Base-by-base conservation (phyloP, 257 asterid genomes). In the Nicotiana tabacum region DNA sequence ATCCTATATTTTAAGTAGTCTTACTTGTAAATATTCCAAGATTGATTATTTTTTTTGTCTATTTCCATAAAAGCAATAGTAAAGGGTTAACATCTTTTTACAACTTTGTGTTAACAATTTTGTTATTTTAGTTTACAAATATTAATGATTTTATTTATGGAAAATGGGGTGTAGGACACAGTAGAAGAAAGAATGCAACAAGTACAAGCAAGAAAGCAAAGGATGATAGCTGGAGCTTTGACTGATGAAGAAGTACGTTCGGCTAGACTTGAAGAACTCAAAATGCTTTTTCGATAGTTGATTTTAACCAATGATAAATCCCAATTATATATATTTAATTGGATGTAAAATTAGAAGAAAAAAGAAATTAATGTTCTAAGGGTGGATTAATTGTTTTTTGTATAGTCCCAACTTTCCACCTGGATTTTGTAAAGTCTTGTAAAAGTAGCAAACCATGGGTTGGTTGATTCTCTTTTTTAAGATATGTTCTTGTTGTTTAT, bases 211-310 rank as follows among this genome's bases (percentile, higher is more conserved):
- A 85, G 91, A 82, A 93, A 94, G 87, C 96, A 92, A 74, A 86
- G 92, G 56, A 88, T 92, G 97, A 92, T 93, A 11, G 92, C 95
- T 8, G 97, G 98, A 67, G 98, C 97, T 1, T 77, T 94, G 4
- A 93, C 97, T 33, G 97, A 92, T 18, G 97, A 93, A 69, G 97
- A 94, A 83, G 95, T 94, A 84, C 91, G 97, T 64, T 90, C 93
- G 0, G 89, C 93, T 9, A 87, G 97, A 81, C 70, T 94, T 1
- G 97, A 94, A 12, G 97, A 94, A 51, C 97, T 94, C 70, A 92
- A 93, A 80, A 92, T 92, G 97, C 94, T 94, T 6, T 94, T 93
- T 78, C 86, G 94, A 72, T 94, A 83, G 82, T 4, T 74, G 30
- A 30, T 79, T 56, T 32, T 68, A 29, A 43, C 43, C 51, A 30